Conservation (phyloP, 2,329 filamentous ascomycete genomes). For the Diaporthe destruens region DNA sequence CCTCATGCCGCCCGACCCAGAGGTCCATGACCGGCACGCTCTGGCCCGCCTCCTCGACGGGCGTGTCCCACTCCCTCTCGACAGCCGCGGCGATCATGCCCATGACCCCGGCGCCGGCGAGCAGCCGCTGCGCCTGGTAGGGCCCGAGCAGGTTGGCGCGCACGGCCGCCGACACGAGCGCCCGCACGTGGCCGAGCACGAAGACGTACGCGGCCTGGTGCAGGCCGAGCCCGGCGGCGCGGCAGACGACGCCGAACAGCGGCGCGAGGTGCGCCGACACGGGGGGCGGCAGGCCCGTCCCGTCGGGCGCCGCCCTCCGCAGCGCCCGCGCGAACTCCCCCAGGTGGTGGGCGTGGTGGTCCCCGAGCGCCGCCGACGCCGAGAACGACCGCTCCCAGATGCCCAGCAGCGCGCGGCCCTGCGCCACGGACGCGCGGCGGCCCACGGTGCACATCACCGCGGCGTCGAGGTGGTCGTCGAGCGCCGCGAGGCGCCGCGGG, state of each 20-base stretch:
- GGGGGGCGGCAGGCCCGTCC: conserved; percentile 55
- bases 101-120: conserved; percentile 73
- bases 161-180: conserved; percentile 81
- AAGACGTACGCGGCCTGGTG: conserved; percentile 80
- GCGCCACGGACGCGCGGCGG: conserved; percentile 78
- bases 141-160: conserved; percentile 83
- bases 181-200: conserved; percentile 81
- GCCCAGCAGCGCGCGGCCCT: conserved; percentile 79
- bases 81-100: conserved; percentile 69
- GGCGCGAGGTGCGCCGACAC: conserved; percentile 79
- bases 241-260: conserved; percentile 75
- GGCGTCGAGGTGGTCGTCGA: conserved; percentile 84
- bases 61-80: conserved; percentile 68
- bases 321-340: conserved; percentile 28
- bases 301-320: conserved; percentile 36
- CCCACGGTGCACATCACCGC: conserved; percentile 84
- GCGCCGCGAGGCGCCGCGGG: conserved; percentile 61
- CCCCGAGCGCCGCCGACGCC: conserved; percentile 48
- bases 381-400: conserved; percentile 82
- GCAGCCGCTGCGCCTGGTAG: conserved; percentile 80
- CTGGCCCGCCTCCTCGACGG: conserved; percentile 77
- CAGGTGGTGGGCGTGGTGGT: conserved; percentile 42
- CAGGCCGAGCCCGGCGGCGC: conserved; percentile 69
- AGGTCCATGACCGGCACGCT: conserved; percentile 83
- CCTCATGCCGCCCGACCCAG: conserved; percentile 86